Evolutionary conservation across 2,329 filamentous ascomycete species (phyloP).

Genomic region (Zymoseptoria pseudotritici): DNA sequence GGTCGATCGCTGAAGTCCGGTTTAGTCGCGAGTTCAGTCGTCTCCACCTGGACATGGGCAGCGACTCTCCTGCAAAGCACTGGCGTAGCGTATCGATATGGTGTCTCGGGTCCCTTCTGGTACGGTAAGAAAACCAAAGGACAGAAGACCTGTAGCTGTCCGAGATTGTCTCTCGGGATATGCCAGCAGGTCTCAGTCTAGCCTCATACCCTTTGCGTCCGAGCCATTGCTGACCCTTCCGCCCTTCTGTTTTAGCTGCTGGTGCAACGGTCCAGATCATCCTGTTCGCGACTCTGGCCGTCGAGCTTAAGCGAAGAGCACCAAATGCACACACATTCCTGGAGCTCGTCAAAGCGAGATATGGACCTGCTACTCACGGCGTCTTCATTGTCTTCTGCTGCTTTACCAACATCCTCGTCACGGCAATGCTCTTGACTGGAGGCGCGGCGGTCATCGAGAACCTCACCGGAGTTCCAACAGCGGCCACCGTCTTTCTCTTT

Average conservation of each 20-base stretch:
- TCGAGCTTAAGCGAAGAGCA: constrained; percentile 75
- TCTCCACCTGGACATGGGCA: constrained; percentile 76
- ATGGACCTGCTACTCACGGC: constrained; percentile 31
- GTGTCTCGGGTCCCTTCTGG: constrained; percentile 31
- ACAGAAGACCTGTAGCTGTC: too few species aligned
- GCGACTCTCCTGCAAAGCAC: constrained; percentile 30
- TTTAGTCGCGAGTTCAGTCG: constrained; percentile 74
- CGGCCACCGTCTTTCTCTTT: constrained; percentile 39
- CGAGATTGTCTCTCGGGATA: too few species aligned
- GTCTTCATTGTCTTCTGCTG: constrained; percentile 37
- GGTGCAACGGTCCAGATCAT: constrained; percentile 74
- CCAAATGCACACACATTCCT: constrained; percentile 65
- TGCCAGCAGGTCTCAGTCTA: too few species aligned
- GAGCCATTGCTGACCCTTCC: too few species aligned
- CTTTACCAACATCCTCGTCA: constrained; percentile 40
- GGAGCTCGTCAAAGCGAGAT: constrained; percentile 17
- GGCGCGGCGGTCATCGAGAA: constrained; percentile 38
- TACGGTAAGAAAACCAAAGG: constrained; percentile 27
- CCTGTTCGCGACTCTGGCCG: constrained; percentile 79
- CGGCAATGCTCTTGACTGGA: constrained; percentile 36
- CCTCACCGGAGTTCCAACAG: constrained; percentile 38
- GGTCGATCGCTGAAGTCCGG: constrained; percentile 80
- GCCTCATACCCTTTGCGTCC: too few species aligned
- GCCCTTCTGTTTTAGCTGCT: constrained; percentile 38
- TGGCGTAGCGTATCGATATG: constrained; percentile 40